These are phyloP conservation scores for Colletotrichum sp. DNA, from an alignment of 2,329 filamentous ascomycete genomes.

Conservation along the genomic window DNA sequence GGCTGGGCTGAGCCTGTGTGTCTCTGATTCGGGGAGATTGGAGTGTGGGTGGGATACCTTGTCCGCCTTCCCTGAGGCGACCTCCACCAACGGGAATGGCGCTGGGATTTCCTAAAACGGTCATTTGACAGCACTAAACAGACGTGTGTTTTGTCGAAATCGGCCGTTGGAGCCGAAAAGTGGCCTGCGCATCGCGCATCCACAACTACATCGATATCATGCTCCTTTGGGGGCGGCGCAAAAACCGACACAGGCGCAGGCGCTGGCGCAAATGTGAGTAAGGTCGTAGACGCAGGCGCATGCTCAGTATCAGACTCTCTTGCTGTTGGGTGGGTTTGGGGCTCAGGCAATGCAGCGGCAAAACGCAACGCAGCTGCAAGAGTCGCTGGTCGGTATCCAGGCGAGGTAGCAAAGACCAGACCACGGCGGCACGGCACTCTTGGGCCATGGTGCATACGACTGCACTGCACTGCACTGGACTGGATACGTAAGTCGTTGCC, in stretches of 20 bases:
- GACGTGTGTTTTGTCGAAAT: neutral
- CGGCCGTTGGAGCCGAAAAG: neutral
- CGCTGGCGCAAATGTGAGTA: neutral
- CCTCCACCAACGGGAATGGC: slow-evolving; percentile 13
- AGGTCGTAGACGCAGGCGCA: neutral
- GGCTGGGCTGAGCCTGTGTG: slow-evolving; percentile 13
- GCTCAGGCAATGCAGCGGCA: slow-evolving; percentile 5
- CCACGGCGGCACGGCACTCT: neutral
- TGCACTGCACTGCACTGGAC: neutral
- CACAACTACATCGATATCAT: neutral
- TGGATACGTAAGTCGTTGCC: neutral
- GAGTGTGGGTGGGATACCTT: slow-evolving; percentile 1
- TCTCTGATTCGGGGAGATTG: neutral
- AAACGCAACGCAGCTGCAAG: slow-evolving; percentile 1
- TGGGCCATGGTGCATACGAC: neutral
- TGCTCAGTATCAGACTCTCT: neutral
- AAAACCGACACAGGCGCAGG: neutral
- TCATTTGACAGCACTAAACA: slow-evolving; percentile 11
- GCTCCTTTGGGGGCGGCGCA: neutral
- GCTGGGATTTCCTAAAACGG: slow-evolving; percentile 14
- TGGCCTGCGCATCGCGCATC: neutral
- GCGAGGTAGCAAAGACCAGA: neutral
- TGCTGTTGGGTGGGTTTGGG: neutral
- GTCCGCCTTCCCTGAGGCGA: neutral
- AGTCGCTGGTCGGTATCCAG: neutral